Conservation (phyloP, 2,329 filamentous ascomycete genomes). For the Aureobasidium sp. region DNA sequence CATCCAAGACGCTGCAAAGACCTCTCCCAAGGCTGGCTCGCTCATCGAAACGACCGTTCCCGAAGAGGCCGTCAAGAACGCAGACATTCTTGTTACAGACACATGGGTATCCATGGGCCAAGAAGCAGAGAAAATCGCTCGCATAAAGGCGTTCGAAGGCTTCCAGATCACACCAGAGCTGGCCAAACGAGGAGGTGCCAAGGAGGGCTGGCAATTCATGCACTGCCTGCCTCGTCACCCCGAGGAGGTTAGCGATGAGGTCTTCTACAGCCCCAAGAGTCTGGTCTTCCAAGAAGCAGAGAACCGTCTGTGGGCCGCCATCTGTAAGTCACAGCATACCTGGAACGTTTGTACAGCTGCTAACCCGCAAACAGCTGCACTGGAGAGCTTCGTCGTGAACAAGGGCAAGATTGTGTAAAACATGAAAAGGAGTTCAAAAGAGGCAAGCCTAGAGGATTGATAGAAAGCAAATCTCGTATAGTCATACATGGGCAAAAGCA, state of each 20-base stretch:
- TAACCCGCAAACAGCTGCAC: slow-evolving; percentile 46
- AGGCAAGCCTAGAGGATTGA: background rate
- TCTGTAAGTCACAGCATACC: slow-evolving; percentile 45
- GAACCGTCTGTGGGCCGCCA: slow-evolving; percentile 85
- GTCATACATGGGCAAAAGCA: slow-evolving; percentile 8
- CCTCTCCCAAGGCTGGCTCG: slow-evolving; percentile 51
- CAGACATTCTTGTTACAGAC: slow-evolving; percentile 88
- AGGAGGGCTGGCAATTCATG: slow-evolving; percentile 93
- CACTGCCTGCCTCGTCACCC: slow-evolving; percentile 88
- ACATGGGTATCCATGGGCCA: slow-evolving; percentile 99
- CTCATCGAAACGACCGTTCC: slow-evolving; percentile 69
- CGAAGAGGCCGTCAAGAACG: slow-evolving; percentile 74
- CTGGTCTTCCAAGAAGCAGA: slow-evolving; percentile 91
- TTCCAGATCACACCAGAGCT: slow-evolving; percentile 88
- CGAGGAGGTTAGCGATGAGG: slow-evolving; percentile 89
- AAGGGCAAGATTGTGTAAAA: slow-evolving; percentile 59
- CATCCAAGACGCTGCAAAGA: slow-evolving; percentile 55
- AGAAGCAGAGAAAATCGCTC: slow-evolving; percentile 70
- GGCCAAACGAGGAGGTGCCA: slow-evolving; percentile 75
- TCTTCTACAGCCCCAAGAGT: slow-evolving; percentile 80
- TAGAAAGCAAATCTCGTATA: slow-evolving; percentile 9
- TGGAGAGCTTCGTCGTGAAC: slow-evolving; percentile 91
- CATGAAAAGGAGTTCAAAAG: background rate
- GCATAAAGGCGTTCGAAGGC: slow-evolving; percentile 72
- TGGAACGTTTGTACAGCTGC: background rate